phyloP scores from a whole-genome alignment of 805 yeast genomes.

The Starmerella cellae region DNA sequence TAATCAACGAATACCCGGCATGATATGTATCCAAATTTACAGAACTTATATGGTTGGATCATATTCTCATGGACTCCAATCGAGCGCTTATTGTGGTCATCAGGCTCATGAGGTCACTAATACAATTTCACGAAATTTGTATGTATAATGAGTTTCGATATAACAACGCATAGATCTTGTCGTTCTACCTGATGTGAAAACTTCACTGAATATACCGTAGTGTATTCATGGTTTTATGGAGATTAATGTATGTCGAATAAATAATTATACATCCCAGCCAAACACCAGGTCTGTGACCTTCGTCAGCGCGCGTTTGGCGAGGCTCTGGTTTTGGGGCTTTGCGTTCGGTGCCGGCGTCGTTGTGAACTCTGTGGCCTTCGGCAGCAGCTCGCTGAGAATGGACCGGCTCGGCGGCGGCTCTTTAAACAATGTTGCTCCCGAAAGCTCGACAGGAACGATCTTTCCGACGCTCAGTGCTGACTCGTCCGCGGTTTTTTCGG shows the following conservation, averaged over 20 bases:
- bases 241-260: background rate
- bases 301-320: conserved; percentile 12
- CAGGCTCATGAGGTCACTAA: background rate
- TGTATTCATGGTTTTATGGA: too few relatives aligned
- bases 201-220: too few relatives aligned
- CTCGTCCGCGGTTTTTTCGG: background rate
- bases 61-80: too few relatives aligned
- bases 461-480: background rate
- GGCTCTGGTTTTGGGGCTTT: background rate
- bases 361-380: conserved; percentile 8
- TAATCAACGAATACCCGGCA: too few relatives aligned
- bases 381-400: background rate
- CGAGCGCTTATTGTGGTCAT: too few relatives aligned
- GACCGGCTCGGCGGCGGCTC: background rate
- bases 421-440: conserved; percentile 1
- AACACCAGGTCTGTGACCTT: conserved; percentile 33
- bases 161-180: too few relatives aligned
- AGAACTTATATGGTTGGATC: too few relatives aligned
- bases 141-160: too few relatives aligned
- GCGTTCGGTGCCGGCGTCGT: background rate
- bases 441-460: conserved; percentile 7
- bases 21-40: too few relatives aligned
- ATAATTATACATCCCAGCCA: conserved; percentile 40
- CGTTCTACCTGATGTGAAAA: too few relatives aligned
- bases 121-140: background rate